Base-by-base conservation (phyloP, 2,329 filamentous ascomycete species). In the Furcasterigmium furcatum region DNA sequence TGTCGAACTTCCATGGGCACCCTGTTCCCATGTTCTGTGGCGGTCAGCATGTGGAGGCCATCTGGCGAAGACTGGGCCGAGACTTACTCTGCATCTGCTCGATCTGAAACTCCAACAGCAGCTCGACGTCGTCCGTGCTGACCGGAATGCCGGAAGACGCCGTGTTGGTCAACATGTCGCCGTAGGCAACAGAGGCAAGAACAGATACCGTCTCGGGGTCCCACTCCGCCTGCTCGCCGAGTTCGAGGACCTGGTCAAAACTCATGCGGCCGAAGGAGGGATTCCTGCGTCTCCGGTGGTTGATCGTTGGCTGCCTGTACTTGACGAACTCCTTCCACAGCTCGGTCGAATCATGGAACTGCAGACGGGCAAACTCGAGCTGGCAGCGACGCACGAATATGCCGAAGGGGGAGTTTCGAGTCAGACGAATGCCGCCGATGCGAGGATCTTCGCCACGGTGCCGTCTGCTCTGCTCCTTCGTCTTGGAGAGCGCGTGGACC, bases 41-140 rank as follows among this genome's bases (percentile, higher is more conserved):
- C 18, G 46, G 55, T 56, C 32, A 58, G 41, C 10, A n/a, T 20
- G 9, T 3, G 12, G n/a, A 19, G 19, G 10, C 7, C 24, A 7
- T 12, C 7, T 7, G 24, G 24, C 24, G 12, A 7, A 35, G 3
- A 12, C n/a, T 19, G 2, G 9, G 9, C 3, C 16, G 5, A 22
- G 13, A 65, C 72, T 58, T 67, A 85, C 87, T 88, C 62, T 96
- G 91, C 69, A 96, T 82, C 62, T 90, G 84, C 52, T 88, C 85
- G 30, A 97, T 85, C 59, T 96, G 91, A 55, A 94, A 95, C 54
- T 95, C 89, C 18, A 97, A 69, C 22, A 96, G 70, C 24, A 80
- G 80, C 60, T 95, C 88, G 8, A 94, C 74, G 58, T 95, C 90
- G 54, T 92, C 85, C 1, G 82, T 83, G 63, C 89, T 94, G 45